phyloP scores from a whole-genome alignment of 2,329 filamentous ascomycete genomes.

The Epichloe baconii region DNA sequence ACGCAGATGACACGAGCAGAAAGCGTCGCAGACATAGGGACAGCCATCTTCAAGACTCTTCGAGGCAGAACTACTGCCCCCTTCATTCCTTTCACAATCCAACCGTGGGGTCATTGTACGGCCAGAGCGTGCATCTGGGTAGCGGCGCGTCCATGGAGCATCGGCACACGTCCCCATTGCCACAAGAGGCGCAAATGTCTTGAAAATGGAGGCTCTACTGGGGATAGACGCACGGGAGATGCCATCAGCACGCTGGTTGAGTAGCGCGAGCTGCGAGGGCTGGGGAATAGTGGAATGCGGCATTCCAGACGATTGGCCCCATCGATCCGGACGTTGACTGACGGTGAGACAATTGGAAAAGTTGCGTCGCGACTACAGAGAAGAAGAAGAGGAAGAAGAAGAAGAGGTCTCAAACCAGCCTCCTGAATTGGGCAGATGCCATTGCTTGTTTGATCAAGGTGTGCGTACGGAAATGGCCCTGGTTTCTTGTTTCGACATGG shows the following conservation, averaged over 20 bases:
- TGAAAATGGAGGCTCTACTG: slow-evolving; percentile 8
- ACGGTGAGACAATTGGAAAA: neutral
- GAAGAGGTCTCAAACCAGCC: neutral
- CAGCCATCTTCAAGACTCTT: slow-evolving; percentile 18
- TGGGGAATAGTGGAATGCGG: slow-evolving; percentile 3
- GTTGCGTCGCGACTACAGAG: neutral
- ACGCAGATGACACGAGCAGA: slow-evolving; percentile 4
- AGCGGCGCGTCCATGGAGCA: slow-evolving; percentile 2
- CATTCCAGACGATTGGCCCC: slow-evolving; percentile 6
- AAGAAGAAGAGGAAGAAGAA: neutral
- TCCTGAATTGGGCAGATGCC: neutral
- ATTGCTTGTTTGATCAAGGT: neutral
- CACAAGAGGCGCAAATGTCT: slow-evolving; percentile 19
- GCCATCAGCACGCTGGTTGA: slow-evolving; percentile 1
- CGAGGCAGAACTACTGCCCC: slow-evolving; percentile 17
- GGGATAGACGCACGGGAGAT: slow-evolving; percentile 7
- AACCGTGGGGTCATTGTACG: slow-evolving; percentile 11
- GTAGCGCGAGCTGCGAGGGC: slow-evolving; percentile 1
- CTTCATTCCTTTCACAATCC: slow-evolving; percentile 24
- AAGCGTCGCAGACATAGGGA: slow-evolving; percentile 6
- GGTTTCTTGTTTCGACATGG: neutral
- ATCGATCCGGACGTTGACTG: neutral
- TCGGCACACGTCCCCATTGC: slow-evolving; percentile 13
- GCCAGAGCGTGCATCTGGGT: neutral
- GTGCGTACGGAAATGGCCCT: neutral